Evolutionary conservation across 140 eudicot species (phyloP).

Genomic region (Eryngium alpinum): DNA sequence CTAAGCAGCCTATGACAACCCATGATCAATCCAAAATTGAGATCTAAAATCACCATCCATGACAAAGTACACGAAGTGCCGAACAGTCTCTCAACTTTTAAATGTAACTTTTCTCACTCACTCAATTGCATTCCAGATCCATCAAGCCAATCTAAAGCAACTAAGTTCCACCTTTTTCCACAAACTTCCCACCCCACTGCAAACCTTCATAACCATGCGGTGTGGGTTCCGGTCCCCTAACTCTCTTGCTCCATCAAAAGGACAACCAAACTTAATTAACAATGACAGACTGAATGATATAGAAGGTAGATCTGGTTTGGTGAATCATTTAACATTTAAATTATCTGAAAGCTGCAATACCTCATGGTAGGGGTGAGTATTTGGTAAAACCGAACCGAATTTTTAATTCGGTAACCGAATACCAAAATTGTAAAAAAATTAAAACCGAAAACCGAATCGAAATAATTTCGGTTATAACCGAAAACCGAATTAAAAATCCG

Average conservation of each 20-base stretch:
- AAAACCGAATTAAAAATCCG: too few species aligned
- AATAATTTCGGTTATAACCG: too few species aligned
- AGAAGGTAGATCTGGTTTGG: background rate
- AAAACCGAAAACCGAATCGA: too few species aligned
- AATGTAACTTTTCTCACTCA: background rate
- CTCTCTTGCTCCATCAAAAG: background rate
- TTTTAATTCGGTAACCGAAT: too few species aligned
- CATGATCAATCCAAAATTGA: background rate
- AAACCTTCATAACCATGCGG: background rate
- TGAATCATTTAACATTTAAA: background rate
- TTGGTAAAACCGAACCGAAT: too few species aligned
- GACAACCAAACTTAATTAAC: background rate
- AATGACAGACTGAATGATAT: background rate
- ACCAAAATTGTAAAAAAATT: too few species aligned
- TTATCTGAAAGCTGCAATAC: background rate
- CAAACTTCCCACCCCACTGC: background rate
- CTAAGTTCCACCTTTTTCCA: background rate
- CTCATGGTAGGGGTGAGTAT: too few species aligned
- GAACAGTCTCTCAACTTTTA: background rate
- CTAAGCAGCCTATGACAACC: background rate
- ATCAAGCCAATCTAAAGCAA: background rate
- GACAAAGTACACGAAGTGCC: background rate
- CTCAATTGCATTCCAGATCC: background rate
- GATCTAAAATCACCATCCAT: background rate
- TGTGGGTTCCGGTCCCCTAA: background rate